A percentile compares a stretch with the other conserved stretches of the same genome.
phyloP scores from a whole-genome alignment of 352 stramenopile genomes.

The Phytophthora melonis region DNA sequence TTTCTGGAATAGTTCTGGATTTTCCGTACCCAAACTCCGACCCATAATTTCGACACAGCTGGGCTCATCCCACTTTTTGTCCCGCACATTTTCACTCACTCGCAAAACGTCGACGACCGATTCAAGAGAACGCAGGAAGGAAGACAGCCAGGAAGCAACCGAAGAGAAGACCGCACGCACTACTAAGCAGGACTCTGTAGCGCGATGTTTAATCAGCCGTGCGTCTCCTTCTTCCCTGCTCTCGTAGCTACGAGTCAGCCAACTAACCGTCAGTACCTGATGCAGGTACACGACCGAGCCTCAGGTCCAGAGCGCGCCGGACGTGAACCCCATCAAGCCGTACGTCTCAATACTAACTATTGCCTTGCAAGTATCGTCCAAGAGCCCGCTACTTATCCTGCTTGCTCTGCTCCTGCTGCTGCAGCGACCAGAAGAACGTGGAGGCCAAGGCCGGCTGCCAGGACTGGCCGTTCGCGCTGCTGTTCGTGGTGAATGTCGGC shows the following conservation, averaged over 20 bases:
- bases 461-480: constrained; percentile 81
- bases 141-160: not conserved
- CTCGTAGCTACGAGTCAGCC: not conserved
- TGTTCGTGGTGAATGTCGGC: constrained; percentile 83
- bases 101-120: constrained; percentile 17
- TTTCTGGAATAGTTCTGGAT: constrained; percentile 31
- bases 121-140: not conserved
- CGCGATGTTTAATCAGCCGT: constrained; percentile 46
- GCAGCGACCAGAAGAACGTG: constrained; percentile 42
- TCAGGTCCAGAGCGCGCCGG: constrained; percentile 46
- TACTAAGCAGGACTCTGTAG: constrained; percentile 8
- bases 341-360: constrained; percentile 25
- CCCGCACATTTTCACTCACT: constrained; percentile 28
- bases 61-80: constrained; percentile 14
- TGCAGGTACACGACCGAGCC: constrained; percentile 50
- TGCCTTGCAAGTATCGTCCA: not conserved
- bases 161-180: not conserved
- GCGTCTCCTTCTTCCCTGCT: constrained; percentile 8
- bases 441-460: constrained; percentile 57
- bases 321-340: constrained; percentile 78
- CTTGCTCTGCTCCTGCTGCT: constrained; percentile 5
- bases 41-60: constrained; percentile 2
- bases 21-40: constrained; percentile 14
- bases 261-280: constrained; percentile 10
- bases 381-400: not conserved